Conservation (phyloP, 2,329 filamentous ascomycete genomes). For the Penicillium sp. region DNA sequence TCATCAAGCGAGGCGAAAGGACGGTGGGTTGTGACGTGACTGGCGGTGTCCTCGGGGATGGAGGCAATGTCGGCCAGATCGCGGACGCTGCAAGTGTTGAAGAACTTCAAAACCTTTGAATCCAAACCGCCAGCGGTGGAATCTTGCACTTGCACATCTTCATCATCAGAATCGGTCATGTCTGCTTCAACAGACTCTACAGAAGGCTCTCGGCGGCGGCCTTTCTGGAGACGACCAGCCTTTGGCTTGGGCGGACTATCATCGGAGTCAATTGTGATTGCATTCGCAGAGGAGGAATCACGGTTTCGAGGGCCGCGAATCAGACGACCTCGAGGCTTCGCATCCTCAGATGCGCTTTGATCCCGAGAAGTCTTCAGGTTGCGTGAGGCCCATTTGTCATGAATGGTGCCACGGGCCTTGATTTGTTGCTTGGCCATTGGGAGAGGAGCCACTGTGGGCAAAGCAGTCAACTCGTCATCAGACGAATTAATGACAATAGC, state of each 20-base stretch:
- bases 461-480: slow-evolving; percentile 41
- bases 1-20: slow-evolving; percentile 69
- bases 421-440: slow-evolving; percentile 52
- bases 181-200: slow-evolving; percentile 37
- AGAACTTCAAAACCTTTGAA: slow-evolving; percentile 68
- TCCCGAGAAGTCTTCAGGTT: slow-evolving; percentile 31
- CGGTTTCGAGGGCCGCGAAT: slow-evolving; percentile 39
- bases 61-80: slow-evolving; percentile 81
- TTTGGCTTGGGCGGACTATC: slow-evolving; percentile 30
- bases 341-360: slow-evolving; percentile 24
- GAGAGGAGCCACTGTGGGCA: slow-evolving; percentile 13
- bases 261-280: slow-evolving; percentile 13
- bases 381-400: slow-evolving; percentile 58
- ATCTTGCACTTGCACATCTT: slow-evolving; percentile 40
- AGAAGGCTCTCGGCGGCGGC: slow-evolving; percentile 40
- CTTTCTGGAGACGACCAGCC: slow-evolving; percentile 49
- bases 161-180: slow-evolving; percentile 48
- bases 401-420: slow-evolving; percentile 56
- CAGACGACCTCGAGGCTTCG: slow-evolving; percentile 38
- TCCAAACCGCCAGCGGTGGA: slow-evolving; percentile 49
- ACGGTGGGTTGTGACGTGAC: slow-evolving; percentile 68
- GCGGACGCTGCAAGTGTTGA: slow-evolving; percentile 74
- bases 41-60: slow-evolving; percentile 67
- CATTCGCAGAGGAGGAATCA: slow-evolving; percentile 24
- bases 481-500: slow-evolving; percentile 30